Evolutionary conservation across 257 asterid species (phyloP).

Genomic region (Nicotiana undulata): DNA sequence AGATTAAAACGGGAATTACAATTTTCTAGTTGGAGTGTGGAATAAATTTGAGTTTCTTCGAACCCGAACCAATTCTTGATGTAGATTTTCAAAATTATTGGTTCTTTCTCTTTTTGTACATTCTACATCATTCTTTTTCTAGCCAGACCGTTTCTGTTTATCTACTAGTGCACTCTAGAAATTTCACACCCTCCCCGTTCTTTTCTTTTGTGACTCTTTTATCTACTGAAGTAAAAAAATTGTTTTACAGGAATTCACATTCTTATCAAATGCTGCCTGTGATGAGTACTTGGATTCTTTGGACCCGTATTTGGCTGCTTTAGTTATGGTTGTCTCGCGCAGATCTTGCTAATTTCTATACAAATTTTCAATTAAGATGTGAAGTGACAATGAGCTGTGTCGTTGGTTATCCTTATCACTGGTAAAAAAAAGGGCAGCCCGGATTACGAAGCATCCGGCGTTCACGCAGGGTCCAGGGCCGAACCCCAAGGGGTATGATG

Average conservation of each 20-base stretch:
- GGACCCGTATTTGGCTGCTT: neutral
- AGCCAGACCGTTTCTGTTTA: neutral
- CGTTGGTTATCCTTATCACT: neutral
- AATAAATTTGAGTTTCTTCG: neutral
- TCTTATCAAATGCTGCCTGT: neutral
- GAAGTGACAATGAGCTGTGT: neutral
- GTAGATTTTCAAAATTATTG: neutral
- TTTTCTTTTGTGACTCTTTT: neutral
- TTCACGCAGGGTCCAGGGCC: too few relatives aligned
- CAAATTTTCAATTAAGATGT: neutral
- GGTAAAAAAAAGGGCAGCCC: too few relatives aligned
- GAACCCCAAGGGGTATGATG: too few relatives aligned
- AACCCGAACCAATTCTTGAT: neutral
- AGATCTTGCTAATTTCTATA: neutral
- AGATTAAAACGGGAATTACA: too few relatives aligned
- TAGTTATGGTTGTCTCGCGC: neutral
- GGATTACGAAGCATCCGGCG: too few relatives aligned
- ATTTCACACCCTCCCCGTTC: neutral
- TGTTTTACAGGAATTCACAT: neutral
- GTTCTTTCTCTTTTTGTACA: too few relatives aligned
- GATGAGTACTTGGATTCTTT: neutral
- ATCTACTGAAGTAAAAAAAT: neutral
- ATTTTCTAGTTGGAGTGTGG: neutral
- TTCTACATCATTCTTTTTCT: neutral
- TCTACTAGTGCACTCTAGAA: neutral